A percentile compares a stretch with the other conserved stretches of the same genome.
Evolutionary conservation across 2,329 filamentous ascomycete species (phyloP).

Genomic region (Periglandula ipomoeae): DNA sequence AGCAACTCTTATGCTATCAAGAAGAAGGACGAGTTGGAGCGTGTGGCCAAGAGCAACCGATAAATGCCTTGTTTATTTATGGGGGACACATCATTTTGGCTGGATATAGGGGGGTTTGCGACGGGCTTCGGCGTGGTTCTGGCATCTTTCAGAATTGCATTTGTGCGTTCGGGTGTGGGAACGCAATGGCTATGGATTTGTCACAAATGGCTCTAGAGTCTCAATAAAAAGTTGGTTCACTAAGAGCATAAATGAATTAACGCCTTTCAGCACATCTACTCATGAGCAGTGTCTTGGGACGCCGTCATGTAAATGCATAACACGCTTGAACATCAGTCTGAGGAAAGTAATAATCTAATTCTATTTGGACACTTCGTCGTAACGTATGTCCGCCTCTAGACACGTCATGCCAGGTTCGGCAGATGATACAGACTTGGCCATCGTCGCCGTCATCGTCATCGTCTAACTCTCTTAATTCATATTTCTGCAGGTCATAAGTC

Average conservation of each 20-base stretch:
- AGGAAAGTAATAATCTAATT: not conserved
- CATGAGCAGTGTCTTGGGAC: too few relatives aligned
- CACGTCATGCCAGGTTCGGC: too few relatives aligned
- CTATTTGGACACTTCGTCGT: too few relatives aligned
- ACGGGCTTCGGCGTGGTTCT: constrained; percentile 34
- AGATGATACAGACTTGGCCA: too few relatives aligned
- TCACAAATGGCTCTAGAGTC: constrained; percentile 33
- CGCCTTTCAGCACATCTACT: not conserved
- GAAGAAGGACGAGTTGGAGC: constrained; percentile 99
- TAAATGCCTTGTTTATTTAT: constrained; percentile 49
- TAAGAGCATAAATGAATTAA: constrained; percentile 26
- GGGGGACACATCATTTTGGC: constrained; percentile 5
- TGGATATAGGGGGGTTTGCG: constrained; percentile 19
- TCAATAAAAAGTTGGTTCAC: constrained; percentile 35
- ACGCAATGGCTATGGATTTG: constrained; percentile 32
- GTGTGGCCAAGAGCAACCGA: constrained; percentile 99
- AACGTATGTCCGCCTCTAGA: too few relatives aligned
- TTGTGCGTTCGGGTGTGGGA: constrained; percentile 38
- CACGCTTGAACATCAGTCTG: too few relatives aligned
- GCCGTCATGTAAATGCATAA: too few relatives aligned
- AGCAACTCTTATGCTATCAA: constrained; percentile 99
- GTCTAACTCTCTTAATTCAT: too few relatives aligned
- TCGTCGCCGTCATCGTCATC: too few relatives aligned
- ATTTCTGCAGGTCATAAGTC: not conserved
- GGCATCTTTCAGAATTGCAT: constrained; percentile 38